These are phyloP conservation scores for Astragalus membranaceus DNA, from an alignment of 306 rosid species.

Conservation along the genomic window DNA sequence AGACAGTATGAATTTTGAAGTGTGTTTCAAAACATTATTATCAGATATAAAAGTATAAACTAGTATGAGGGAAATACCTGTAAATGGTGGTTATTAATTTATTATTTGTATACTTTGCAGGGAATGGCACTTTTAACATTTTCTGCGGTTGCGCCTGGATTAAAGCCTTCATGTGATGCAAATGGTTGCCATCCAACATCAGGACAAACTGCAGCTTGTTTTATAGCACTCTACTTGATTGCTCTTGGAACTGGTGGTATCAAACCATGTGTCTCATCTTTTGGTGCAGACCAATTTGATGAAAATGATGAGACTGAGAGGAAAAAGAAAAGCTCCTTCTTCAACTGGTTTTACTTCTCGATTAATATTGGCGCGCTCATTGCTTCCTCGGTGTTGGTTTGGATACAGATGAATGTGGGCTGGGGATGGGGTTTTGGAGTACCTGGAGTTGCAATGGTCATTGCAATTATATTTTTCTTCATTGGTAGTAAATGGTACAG, in stretches of 20 bases:
- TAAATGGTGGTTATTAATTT: not conserved
- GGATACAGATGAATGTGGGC: conserved; percentile 80
- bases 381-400: conserved; percentile 74
- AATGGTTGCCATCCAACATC: conserved; percentile 45
- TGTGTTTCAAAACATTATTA: not conserved
- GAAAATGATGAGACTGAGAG: conserved; percentile 56
- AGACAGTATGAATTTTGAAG: not conserved
- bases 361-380: conserved; percentile 67
- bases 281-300: conserved; percentile 88
- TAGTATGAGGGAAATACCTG: not conserved
- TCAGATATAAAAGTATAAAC: not conserved
- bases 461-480: conserved; percentile 64
- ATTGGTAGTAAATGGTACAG: conserved; percentile 53
- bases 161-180: conserved; percentile 46
- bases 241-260: conserved; percentile 89
- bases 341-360: conserved; percentile 83
- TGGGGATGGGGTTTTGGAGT: conserved; percentile 96
- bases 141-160: conserved; percentile 48
- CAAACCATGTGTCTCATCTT: conserved; percentile 79
- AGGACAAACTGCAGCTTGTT: conserved; percentile 34
- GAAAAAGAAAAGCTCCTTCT: conserved; percentile 64
- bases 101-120: conserved; percentile 22
- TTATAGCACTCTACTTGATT: conserved; percentile 58
- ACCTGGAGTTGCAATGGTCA: conserved; percentile 68
- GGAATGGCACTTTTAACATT: conserved; percentile 55